Evolutionary conservation across 108 stramenopile species (phyloP).

Genomic region (Skeletonema costatum): DNA sequence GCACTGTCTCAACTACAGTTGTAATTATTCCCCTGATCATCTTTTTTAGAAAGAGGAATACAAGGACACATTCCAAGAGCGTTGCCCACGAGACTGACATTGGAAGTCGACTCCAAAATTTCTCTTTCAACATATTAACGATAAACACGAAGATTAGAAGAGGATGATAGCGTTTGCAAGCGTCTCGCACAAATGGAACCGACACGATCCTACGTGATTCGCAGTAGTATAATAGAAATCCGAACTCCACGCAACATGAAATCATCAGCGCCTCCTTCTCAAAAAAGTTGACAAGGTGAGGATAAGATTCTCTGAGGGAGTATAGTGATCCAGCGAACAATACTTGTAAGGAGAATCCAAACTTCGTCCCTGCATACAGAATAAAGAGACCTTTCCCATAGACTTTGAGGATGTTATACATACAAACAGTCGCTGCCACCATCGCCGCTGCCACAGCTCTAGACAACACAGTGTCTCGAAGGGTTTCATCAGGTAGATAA

Average conservation of each 20-base stretch:
- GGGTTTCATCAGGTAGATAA: neutral
- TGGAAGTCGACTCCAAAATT: neutral
- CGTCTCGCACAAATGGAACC: constrained; percentile 8
- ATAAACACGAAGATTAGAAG: neutral
- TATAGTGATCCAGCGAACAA: neutral
- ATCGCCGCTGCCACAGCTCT: neutral
- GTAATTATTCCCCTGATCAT: neutral
- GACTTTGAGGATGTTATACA: neutral
- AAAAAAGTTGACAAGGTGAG: neutral
- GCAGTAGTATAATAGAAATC: constrained; percentile 31
- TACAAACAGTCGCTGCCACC: neutral
- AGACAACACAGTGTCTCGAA: neutral
- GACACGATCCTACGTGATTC: constrained; percentile 31
- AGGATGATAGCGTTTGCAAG: constrained; percentile 36
- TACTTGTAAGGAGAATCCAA: neutral
- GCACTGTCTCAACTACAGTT: neutral
- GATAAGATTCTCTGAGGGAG: neutral
- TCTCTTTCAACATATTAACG: neutral
- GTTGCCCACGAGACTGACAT: neutral
- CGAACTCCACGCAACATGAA: constrained; percentile 25
- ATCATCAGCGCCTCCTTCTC: constrained; percentile 30
- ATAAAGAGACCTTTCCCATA: neutral
- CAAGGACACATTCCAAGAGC: neutral
- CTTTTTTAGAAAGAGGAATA: neutral
- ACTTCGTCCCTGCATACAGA: neutral